Evolutionary conservation across 106 monocot genomes (phyloP).

Genomic region (Allium fistulosum): DNA sequence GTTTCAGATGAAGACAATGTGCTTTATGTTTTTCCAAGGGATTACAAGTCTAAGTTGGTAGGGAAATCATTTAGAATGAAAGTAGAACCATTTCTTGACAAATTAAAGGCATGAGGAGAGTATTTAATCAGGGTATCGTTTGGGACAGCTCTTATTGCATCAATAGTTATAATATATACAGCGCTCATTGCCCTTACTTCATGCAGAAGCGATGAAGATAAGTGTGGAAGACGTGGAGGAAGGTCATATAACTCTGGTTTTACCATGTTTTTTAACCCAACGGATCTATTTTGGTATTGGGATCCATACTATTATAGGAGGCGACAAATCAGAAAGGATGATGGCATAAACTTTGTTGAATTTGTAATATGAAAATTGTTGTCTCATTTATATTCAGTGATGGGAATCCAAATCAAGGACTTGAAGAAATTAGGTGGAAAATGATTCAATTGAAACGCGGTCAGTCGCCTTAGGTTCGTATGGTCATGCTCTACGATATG

Average conservation of each 20-base stretch:
- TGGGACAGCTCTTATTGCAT: slow-evolving; percentile 87
- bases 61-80: slow-evolving; percentile 87
- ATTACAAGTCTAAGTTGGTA: slow-evolving; percentile 72
- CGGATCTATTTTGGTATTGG: slow-evolving; percentile 98
- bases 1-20: slow-evolving; percentile 99
- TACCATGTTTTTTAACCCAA: slow-evolving; percentile 54
- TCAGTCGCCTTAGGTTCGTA: too few relatives aligned
- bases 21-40: slow-evolving; percentile 80
- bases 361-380: slow-evolving; percentile 88
- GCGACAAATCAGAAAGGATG: slow-evolving; percentile 30
- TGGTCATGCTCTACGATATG: too few relatives aligned
- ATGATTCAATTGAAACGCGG: too few relatives aligned
- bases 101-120: slow-evolving; percentile 68
- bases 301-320: slow-evolving; percentile 87
- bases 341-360: slow-evolving; percentile 96
- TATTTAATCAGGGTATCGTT: slow-evolving; percentile 93
- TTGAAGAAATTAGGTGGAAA: slow-evolving; percentile 98
- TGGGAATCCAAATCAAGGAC: slow-evolving; percentile 95
- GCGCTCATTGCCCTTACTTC: slow-evolving; percentile 86
- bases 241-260: slow-evolving; percentile 74
- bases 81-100: slow-evolving; percentile 78
- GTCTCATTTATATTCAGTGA: slow-evolving; percentile 99
- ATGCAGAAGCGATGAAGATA: slow-evolving; percentile 89
- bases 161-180: slow-evolving; percentile 91
- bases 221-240: slow-evolving; percentile 80